Base-by-base conservation (phyloP, 2,329 filamentous ascomycete species). In the Colletotrichum sp. region DNA sequence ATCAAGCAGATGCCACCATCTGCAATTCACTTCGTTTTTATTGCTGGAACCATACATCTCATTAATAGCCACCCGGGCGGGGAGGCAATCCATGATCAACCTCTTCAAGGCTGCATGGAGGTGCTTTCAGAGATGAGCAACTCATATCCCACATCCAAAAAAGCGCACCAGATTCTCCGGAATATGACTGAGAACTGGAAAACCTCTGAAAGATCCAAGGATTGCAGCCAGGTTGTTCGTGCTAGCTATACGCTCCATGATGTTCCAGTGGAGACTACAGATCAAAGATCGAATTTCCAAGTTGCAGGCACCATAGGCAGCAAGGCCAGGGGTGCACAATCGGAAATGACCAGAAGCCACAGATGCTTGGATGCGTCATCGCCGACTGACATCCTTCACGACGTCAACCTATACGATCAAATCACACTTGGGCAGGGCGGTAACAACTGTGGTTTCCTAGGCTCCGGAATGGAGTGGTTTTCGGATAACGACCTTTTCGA, bases 11-110 rank as follows among this genome's bases (percentile, higher is more conserved):
- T 69, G 28, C 71, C 74, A 4, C 59, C 64, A 13, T 57, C 71
- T 6, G 59, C 68, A 5, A 26, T 74, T 15, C 70, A 73, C 28
- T 69, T 69, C 49, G 10, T 76, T 4, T 76, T 76, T 24, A 57
- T 76, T 9, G 64, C 70, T 5, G 70, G 74, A 3, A 76, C 69
- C 8, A 65, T 74, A 10, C 70, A 76, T 18, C 70, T 76, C 12
- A 32, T 55, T 0, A 49, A 39, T 6, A 21, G 64, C 6, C 70
- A 24, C 15, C 10, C 24, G 16, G 44, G 34, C 2, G 39, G 34
- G 8, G 16, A 24, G 8, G 52, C 26, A 8, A 36, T 21, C 7
- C 69, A 76, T 24, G 32, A 57, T 3, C 15, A 5, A 10, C 69
- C 64, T 16, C 69, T 76, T 3, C 73, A 64, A n/a, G 28, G 55